A percentile compares a stretch with the other conserved stretches of the same genome.
These are phyloP conservation scores for Penicillium pancosmium DNA, from an alignment of 495 filamentous ascomycete genomes.

Conservation along the genomic window DNA sequence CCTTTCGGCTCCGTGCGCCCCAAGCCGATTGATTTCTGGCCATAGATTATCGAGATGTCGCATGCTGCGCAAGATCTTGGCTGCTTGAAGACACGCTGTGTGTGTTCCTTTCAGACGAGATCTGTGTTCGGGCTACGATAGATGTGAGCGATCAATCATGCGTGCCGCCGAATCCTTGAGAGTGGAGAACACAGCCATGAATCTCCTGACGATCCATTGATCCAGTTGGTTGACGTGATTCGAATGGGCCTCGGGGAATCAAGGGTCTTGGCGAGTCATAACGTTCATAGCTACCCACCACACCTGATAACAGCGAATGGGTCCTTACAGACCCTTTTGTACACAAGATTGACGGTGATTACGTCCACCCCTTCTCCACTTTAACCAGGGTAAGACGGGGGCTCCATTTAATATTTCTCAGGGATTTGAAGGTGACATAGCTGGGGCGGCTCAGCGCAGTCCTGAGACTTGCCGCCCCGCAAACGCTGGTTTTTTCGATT, in stretches of 20 bases:
- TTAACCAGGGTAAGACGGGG: not conserved
- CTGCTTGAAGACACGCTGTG: not conserved
- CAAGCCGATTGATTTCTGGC: not conserved
- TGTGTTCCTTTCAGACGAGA: not conserved
- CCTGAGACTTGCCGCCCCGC: slow-evolving; percentile 4
- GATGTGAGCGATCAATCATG: slow-evolving; percentile 1
- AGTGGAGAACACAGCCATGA: slow-evolving; percentile 1
- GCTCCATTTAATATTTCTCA: not conserved
- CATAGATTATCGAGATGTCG: not conserved
- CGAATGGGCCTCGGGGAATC: not conserved
- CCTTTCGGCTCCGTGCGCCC: not conserved
- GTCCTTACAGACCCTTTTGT: slow-evolving; percentile 3
- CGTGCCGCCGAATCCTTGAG: not conserved
- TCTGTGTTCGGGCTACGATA: not conserved
- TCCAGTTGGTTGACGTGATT: slow-evolving; percentile 5
- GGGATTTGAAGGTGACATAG: slow-evolving; percentile 2
- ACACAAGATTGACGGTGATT: not conserved
- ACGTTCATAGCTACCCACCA: slow-evolving; percentile 1
- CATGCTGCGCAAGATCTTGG: not conserved
- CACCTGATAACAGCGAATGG: slow-evolving; percentile 1
- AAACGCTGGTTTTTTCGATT: not conserved
- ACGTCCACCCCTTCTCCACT: not conserved
- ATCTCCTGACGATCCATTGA: slow-evolving; percentile 6
- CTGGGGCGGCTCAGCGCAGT: not conserved
- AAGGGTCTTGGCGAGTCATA: slow-evolving; percentile 2